A percentile compares a stretch with the other conserved stretches of the same genome.
These are phyloP conservation scores for Vaccinium myrtillus DNA, from an alignment of 148 eudicot genomes.

Conservation along the genomic window DNA sequence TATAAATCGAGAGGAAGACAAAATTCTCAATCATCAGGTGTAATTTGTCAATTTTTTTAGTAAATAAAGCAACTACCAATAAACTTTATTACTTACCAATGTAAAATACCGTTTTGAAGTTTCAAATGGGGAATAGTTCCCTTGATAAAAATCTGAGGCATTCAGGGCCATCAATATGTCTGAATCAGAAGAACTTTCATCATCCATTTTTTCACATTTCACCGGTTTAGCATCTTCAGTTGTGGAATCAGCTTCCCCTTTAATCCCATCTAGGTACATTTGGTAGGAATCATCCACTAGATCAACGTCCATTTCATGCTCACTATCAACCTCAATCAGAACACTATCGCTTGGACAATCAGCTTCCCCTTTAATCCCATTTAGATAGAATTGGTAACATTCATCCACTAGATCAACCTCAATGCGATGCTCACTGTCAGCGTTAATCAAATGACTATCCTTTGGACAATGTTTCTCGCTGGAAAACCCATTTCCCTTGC, in stretches of 20 bases:
- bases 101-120: neutral
- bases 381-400: neutral
- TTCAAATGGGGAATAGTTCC: constrained; percentile 13
- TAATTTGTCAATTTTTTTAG: neutral
- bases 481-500: neutral
- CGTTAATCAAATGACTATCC: neutral
- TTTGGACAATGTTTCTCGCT: neutral
- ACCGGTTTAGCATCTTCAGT: neutral
- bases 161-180: constrained; percentile 6
- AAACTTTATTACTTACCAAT: constrained; percentile 26
- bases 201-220: constrained; percentile 17
- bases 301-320: constrained; percentile 10
- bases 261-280: neutral
- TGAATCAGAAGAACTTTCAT: constrained; percentile 20
- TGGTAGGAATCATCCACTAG: constrained; percentile 8
- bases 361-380: neutral
- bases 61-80: neutral
- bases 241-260: neutral
- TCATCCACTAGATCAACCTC: constrained; percentile 13
- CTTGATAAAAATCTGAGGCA: constrained; percentile 5
- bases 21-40: neutral
- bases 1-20: neutral
- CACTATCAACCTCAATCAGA: neutral
- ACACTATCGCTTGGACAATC: neutral
- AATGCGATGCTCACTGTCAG: neutral